Conservation (phyloP, 345 rosid species). For the Raphanus raphanistrum region DNA sequence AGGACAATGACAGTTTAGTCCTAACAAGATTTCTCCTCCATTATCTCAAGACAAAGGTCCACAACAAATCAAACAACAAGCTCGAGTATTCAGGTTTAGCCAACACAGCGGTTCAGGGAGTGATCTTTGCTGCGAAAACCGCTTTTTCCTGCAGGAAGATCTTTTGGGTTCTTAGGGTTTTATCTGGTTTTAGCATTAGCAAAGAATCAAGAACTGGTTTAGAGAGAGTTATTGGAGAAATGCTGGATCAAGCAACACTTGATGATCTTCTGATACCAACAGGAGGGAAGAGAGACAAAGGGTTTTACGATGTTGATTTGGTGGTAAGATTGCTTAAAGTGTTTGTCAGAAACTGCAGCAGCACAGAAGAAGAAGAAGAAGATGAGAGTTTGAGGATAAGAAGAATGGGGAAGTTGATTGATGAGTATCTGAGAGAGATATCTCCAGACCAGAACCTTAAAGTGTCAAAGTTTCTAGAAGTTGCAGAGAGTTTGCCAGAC, state of each 20-base stretch:
- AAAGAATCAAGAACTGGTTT: conserved; percentile 54
- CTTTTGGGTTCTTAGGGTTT: conserved; percentile 53
- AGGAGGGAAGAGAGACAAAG: conserved; percentile 43
- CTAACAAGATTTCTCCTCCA: conserved; percentile 74
- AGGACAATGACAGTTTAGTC: conserved; percentile 51
- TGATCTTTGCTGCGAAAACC: conserved; percentile 40
- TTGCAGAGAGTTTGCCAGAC: conserved; percentile 72
- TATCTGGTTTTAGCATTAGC: conserved; percentile 53
- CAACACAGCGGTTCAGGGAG: conserved; percentile 63
- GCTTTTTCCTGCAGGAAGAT: conserved; percentile 68
- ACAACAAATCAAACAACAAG: conserved; percentile 30
- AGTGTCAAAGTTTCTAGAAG: conserved; percentile 54
- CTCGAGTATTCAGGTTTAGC: conserved; percentile 48
- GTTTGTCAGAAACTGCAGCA: conserved; percentile 39
- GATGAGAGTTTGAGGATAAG: conserved; percentile 33
- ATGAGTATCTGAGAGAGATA: conserved; percentile 69
- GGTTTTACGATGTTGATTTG: conserved; percentile 62
- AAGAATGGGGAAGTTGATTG: conserved; percentile 60
- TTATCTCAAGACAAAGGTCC: conserved; percentile 55
- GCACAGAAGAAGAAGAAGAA: conserved; percentile 38
- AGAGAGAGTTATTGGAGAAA: conserved; percentile 65
- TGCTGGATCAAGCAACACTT: conserved; percentile 69
- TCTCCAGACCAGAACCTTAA: conserved; percentile 71
- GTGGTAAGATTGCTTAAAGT: conserved; percentile 57
- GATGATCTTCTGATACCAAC: conserved; percentile 71